These are phyloP conservation scores for Geotrichum cucujoidarum DNA, from an alignment of 1,139 yeast species.

Conservation along the genomic window DNA sequence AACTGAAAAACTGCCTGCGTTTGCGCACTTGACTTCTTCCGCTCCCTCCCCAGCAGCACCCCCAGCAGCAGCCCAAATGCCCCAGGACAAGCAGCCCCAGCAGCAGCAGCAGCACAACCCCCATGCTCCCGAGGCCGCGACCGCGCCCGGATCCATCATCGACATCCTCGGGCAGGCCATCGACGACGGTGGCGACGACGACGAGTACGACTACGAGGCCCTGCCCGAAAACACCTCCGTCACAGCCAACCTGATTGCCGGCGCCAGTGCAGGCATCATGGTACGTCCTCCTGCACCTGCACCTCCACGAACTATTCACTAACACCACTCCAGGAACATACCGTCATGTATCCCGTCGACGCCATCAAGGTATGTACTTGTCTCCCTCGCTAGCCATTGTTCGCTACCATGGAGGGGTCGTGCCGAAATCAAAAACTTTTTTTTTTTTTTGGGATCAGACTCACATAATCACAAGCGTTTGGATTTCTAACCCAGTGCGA, in stretches of 20 bases:
- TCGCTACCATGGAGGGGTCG: no score
- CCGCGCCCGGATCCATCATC: not conserved
- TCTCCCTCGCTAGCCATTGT: no score
- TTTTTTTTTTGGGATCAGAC: no score
- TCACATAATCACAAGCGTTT: not conserved
- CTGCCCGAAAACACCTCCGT: conserved; percentile 85
- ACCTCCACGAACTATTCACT: not conserved
- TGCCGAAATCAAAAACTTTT: no score
- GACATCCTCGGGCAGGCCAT: conserved; percentile 7
- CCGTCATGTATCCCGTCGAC: conserved; percentile 94
- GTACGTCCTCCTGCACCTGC: not conserved
- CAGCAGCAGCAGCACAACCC: no score
- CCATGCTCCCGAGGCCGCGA: no score
- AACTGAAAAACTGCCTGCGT: conserved; percentile 1
- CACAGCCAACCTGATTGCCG: conserved; percentile 80
- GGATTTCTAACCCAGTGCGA: not conserved
- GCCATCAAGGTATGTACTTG: conserved; percentile 51
- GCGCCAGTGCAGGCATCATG: conserved; percentile 95
- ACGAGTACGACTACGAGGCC: conserved; percentile 70
- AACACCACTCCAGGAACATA: conserved; percentile 58
- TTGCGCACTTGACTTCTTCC: not conserved
- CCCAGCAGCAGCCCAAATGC: not conserved
- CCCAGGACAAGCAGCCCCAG: not conserved
- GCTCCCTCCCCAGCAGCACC: not conserved
- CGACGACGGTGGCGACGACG: conserved; percentile 28